Base-by-base conservation (phyloP, 768 basidiomycete genomes). In the Lactifluus subvellereus region DNA sequence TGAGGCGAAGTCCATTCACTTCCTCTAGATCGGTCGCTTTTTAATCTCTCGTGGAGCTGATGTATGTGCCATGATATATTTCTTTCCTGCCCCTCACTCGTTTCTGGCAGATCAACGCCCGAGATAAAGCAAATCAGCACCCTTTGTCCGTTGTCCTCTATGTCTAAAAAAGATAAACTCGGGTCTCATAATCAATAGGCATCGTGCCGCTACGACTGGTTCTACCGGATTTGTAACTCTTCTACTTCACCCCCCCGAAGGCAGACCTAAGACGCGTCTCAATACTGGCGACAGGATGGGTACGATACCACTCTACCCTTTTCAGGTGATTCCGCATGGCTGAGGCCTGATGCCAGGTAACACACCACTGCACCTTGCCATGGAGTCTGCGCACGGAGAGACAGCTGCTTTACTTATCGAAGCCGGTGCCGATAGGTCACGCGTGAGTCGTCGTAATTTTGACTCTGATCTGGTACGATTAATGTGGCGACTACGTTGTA, bases 121-220 rank as follows among this genome's bases (percentile, higher is more conserved):
- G 84, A 76, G 96, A 99, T 79, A 87, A 86, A 68, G 94, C 95
- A 48, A 94, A 89, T 72, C 97, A 99, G 76, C 78, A 86, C 50
- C 93, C 97, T 59, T 80, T 99, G 87, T 94, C 70, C 55, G 89
- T 73, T 54, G 13, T 16, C 5, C 10, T 18, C 20, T 42, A 22
- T 49, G 47, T 57, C 64, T 10, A 2, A 9, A 16, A 42, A 42
- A 18, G 30, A 2, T 59, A 57, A 27, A 37, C n/a, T 52, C 2
- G 22, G 65, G 64, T 13, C 53, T 18, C 50, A 38, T 27, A 11
- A 57, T 27, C 67, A 59, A 45, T 67, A 95, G 92, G 56, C 97
- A 99, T 75, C 89, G 97, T 64, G 97, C 97, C 52, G 93, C 95
- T 11, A 95, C 97, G 7, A 98, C 91, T 14, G 97, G 97, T 37